Conservation (phyloP, 2,329 filamentous ascomycete species). For the Monilinia fructigena region DNA sequence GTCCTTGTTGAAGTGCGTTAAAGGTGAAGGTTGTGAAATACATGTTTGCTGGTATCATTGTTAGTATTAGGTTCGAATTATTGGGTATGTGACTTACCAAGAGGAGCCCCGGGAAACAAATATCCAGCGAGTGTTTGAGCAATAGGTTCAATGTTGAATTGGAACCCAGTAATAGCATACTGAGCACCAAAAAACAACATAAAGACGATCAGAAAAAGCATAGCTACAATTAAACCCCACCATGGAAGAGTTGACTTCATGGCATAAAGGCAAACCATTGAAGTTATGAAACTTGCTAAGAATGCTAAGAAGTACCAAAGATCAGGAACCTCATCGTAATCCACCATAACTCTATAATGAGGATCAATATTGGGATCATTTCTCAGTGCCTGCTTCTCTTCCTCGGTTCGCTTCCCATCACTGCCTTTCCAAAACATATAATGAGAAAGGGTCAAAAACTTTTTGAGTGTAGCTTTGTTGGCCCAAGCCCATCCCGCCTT, state of each 20-base stretch:
- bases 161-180: conserved; percentile 49
- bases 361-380: conserved; percentile 40
- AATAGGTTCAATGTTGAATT: conserved; percentile 48
- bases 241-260: conserved; percentile 53
- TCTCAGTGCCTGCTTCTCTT: conserved; percentile 26
- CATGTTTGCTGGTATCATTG: conserved; percentile 53
- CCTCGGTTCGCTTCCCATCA: conserved; percentile 23
- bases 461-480: conserved; percentile 32
- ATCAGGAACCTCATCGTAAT: conserved; percentile 54
- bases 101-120: conserved; percentile 54
- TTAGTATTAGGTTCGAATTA: neutral
- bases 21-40: conserved; percentile 71
- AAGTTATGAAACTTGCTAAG: conserved; percentile 48
- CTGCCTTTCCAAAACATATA: conserved; percentile 34
- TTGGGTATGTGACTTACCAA: conserved; percentile 39
- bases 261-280: conserved; percentile 45
- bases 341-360: conserved; percentile 46
- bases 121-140: conserved; percentile 50
- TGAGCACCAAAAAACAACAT: conserved; percentile 38
- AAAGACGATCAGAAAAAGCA: conserved; percentile 38
- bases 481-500: conserved; percentile 39
- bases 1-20: conserved; percentile 47
- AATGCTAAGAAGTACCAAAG: conserved; percentile 56
- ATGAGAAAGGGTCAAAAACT: conserved; percentile 29
- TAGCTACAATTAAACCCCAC: conserved; percentile 37